Evolutionary conservation across 495 filamentous ascomycete genomes (phyloP).

Genomic region (Penicillium steckii): DNA sequence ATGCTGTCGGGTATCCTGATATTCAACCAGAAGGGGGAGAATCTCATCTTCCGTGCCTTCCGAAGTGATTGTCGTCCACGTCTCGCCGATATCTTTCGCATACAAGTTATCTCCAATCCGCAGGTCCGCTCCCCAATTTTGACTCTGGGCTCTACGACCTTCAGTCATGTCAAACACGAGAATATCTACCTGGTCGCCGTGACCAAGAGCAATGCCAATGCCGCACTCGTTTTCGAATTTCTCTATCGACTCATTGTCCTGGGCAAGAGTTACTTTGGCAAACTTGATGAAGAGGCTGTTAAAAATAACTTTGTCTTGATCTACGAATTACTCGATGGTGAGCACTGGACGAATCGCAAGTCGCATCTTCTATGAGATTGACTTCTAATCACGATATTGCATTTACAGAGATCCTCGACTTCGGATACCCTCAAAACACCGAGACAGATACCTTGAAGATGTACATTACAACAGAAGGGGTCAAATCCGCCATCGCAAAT

Average conservation of each 20-base stretch:
- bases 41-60: slow-evolving; percentile 98
- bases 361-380: background rate
- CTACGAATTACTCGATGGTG: slow-evolving; percentile 96
- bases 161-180: slow-evolving; percentile 99
- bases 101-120: slow-evolving; percentile 98
- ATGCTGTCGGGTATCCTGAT: slow-evolving; percentile 97
- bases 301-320: slow-evolving; percentile 99
- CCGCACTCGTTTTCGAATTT: slow-evolving; percentile 97
- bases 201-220: slow-evolving; percentile 99
- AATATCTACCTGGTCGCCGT: slow-evolving; percentile 98
- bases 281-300: slow-evolving; percentile 98
- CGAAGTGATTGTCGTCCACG: slow-evolving; percentile 96
- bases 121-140: slow-evolving; percentile 97
- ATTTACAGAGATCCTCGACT: slow-evolving; percentile 88
- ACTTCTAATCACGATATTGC: background rate
- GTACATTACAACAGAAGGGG: slow-evolving; percentile 99
- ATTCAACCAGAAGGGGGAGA: slow-evolving; percentile 99
- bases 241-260: slow-evolving; percentile 87
- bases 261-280: slow-evolving; percentile 95
- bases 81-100: slow-evolving; percentile 97
- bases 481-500: slow-evolving; percentile 90
- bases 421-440: slow-evolving; percentile 98
- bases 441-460: slow-evolving; percentile 99
- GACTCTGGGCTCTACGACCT: slow-evolving; percentile 95
- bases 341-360: slow-evolving; percentile 13